These are phyloP conservation scores for Fraxinus velutina DNA, from an alignment of 305 asterid genomes.

Conservation along the genomic window DNA sequence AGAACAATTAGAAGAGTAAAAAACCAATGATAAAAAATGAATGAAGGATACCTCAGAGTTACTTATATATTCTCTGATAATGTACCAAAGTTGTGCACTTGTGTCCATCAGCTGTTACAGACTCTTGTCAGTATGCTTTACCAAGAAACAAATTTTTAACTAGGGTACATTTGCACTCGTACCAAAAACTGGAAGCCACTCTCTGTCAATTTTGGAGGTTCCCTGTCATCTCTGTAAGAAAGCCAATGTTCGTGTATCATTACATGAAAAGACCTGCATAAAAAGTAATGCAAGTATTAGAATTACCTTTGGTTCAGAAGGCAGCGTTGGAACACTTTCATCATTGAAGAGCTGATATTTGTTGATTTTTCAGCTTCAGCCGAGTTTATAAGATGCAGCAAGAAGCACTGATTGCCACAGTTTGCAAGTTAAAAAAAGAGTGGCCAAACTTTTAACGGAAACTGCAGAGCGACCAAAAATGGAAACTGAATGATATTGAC, in stretches of 20 bases:
- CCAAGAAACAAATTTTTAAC: slow-evolving; percentile 24
- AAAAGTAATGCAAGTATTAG: slow-evolving; percentile 21
- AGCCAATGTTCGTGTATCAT: slow-evolving; percentile 22
- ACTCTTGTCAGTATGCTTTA: slow-evolving; percentile 37
- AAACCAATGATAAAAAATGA: background rate
- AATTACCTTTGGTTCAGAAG: slow-evolving; percentile 81
- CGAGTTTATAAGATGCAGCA: slow-evolving; percentile 93
- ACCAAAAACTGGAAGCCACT: slow-evolving; percentile 98
- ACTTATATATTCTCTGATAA: slow-evolving; percentile 89
- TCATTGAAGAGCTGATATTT: slow-evolving; percentile 87
- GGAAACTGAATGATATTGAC: slow-evolving; percentile 19
- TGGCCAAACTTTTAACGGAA: slow-evolving; percentile 31
- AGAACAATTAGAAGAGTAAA: background rate
- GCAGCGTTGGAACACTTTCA: slow-evolving; percentile 93
- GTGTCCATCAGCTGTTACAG: slow-evolving; percentile 88
- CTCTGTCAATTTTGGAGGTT: slow-evolving; percentile 77
- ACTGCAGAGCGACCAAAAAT: slow-evolving; percentile 32
- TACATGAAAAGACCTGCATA: slow-evolving; percentile 20
- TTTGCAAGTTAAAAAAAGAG: slow-evolving; percentile 43
- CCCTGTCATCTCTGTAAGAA: slow-evolving; percentile 78
- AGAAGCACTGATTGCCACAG: slow-evolving; percentile 68
- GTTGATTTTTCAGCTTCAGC: slow-evolving; percentile 73
- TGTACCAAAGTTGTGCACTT: slow-evolving; percentile 97
- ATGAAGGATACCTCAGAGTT: slow-evolving; percentile 72
- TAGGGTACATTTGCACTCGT: slow-evolving; percentile 28